Conservation (phyloP, 2,329 filamentous ascomycete species). For the Gnomoniopsis sp. region DNA sequence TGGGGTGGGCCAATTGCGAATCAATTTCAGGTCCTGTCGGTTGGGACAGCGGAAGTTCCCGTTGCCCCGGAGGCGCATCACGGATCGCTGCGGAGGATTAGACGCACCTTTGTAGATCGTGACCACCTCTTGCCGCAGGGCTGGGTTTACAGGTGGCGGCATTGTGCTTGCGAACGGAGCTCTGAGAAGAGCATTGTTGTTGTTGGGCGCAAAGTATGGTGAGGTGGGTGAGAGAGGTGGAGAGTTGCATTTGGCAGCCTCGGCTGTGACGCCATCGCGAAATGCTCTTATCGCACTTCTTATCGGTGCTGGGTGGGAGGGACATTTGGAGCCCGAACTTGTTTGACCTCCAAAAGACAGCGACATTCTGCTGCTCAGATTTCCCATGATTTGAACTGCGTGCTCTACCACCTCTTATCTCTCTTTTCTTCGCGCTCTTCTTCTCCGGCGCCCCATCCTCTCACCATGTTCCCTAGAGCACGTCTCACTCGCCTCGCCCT, state of each 20-base stretch:
- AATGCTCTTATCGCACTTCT: conserved; percentile 3
- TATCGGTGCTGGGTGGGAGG: not conserved
- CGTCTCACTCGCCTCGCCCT: no score
- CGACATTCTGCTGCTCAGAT: no score
- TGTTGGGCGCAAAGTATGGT: not conserved
- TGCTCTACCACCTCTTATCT: no score
- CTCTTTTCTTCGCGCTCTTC: no score
- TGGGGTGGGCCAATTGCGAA: not conserved
- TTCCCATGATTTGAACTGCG: no score
- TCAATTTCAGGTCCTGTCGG: not conserved
- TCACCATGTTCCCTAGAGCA: no score
- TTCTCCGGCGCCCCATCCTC: no score
- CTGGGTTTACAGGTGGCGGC: conserved; percentile 39
- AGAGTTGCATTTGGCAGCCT: conserved; percentile 4
- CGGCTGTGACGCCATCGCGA: conserved; percentile 21
- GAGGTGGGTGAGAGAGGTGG: not conserved
- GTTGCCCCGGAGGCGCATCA: no score
- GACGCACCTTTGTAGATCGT: conserved; percentile 78
- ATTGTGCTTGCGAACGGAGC: conserved; percentile 18
- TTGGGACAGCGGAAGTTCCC: no score
- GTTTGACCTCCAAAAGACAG: no score
- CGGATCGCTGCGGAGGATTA: not conserved
- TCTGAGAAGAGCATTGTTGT: not conserved
- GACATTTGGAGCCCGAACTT: not conserved
- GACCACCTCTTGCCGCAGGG: conserved; percentile 75